Base-by-base conservation (phyloP, 1,284 basidiomycete species). In the Apiotrichum laibachii region DNA sequence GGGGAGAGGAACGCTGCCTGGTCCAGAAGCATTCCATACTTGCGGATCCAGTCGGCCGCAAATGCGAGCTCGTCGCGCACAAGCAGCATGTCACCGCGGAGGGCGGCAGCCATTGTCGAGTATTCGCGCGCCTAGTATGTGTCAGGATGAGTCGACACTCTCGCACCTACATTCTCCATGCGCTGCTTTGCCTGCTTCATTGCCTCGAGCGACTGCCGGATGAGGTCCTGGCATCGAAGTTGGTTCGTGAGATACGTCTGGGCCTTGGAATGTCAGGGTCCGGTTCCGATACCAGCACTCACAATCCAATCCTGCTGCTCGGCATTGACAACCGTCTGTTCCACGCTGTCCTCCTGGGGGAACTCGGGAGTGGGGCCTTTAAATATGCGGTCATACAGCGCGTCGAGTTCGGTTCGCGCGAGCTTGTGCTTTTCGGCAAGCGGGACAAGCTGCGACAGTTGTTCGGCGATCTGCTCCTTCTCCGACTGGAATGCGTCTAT, bases 261-360 rank as follows among this genome's bases (percentile, higher is more conserved):
- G 11, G 59, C 37, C 58, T 63, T 35, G 22, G 7, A 42, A 19
- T 6, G 34, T 19, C 16, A n/a, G 11, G 8, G n/a, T 8, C 13
- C 18, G 9, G 35, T 16, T 16, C n/a, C 22, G 21, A 45, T n/a
- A n/a, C n/a, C n/a, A n/a, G n/a, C n/a, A 45, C 18, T 19, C 57
- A 57, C 62, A 42, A 55, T 37, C 50, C 60, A 44, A 40, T 66
- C 62, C 15, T 50, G 26, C 16, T 43, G 21, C 45, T 50, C 35
- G 12, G 55, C 55, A 1, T 6, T 31, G 0, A 39, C 16, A 26
- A 19, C 53, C 21, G 48, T 58, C 26, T 42, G 31, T 57, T 67
- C 66, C 1, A 45, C 56, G 31, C 43, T 34, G 51, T 65, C 67
- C 47, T 67, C 67, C 19, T 53, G 50, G 8, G 67, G 67, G 39